phyloP scores from a whole-genome alignment of 345 rosid species.

The Salix viminalis region DNA sequence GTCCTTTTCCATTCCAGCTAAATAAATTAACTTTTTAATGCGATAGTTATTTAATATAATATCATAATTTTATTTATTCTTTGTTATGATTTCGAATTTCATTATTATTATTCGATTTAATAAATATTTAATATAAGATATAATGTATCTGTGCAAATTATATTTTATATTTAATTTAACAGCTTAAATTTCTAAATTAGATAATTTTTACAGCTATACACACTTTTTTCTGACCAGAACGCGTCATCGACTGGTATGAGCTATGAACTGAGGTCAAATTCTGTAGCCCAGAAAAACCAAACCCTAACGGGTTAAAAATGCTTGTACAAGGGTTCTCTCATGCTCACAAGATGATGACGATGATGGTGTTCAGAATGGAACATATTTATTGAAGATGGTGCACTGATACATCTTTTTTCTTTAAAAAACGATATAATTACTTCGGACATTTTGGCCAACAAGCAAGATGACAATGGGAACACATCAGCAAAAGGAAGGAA shows the following conservation, averaged over 20 bases:
- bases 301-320: no score
- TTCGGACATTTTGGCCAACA: background rate
- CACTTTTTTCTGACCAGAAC: background rate
- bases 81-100: no score
- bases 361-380: background rate
- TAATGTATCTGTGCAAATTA: no score
- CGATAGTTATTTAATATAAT: no score
- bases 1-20: conserved; percentile 1
- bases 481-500: background rate
- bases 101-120: no score
- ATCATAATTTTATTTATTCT: no score
- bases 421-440: background rate
- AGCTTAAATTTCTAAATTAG: rapidly evolving
- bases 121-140: no score
- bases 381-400: background rate
- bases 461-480: background rate
- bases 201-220: no score
- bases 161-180: no score
- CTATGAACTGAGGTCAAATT: background rate
- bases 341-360: no score
- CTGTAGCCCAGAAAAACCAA: background rate
- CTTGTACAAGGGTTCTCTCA: background rate
- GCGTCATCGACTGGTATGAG: background rate
- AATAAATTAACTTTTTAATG: no score
- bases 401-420: background rate